Percentiles rank a stretch among this genome's conserved stretches.
Conservation (phyloP, 1,284 basidiomycete species). For the Ustilago vetiveriae region DNA sequence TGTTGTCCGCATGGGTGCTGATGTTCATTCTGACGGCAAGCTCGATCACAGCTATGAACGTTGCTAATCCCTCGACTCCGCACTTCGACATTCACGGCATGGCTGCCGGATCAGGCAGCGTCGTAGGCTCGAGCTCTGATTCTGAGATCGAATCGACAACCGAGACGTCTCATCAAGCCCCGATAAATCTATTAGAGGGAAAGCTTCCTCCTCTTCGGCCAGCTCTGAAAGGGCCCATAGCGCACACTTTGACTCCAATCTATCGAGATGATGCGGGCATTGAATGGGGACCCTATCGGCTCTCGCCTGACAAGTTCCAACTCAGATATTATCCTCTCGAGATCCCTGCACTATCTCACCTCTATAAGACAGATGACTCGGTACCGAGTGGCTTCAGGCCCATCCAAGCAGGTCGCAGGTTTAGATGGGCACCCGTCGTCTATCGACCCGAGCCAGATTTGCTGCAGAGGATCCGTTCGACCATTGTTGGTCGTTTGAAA, state of each 20-base stretch:
- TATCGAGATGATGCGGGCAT: neutral
- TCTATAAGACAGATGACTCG: neutral
- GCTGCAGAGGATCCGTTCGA: neutral
- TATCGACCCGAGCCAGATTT: neutral
- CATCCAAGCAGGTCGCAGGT: neutral
- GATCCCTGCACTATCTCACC: neutral
- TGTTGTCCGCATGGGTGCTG: no score
- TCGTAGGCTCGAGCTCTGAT: no score
- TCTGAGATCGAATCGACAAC: no score
- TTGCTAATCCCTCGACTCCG: no score
- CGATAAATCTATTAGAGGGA: no score
- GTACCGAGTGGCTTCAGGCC: neutral
- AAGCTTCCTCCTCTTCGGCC: neutral
- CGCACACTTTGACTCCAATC: no score
- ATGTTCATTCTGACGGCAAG: no score
- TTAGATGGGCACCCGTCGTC: neutral
- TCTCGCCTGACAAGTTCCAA: neutral
- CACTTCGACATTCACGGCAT: no score
- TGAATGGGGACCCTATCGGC: neutral
- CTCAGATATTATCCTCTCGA: neutral
- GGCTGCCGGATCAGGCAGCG: no score
- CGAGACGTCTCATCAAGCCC: no score
- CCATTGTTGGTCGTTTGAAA: neutral
- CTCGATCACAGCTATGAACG: no score
- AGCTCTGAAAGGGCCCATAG: neutral